Base-by-base conservation (phyloP, 2,329 filamentous ascomycete species). In the Fusarium staphyleae region DNA sequence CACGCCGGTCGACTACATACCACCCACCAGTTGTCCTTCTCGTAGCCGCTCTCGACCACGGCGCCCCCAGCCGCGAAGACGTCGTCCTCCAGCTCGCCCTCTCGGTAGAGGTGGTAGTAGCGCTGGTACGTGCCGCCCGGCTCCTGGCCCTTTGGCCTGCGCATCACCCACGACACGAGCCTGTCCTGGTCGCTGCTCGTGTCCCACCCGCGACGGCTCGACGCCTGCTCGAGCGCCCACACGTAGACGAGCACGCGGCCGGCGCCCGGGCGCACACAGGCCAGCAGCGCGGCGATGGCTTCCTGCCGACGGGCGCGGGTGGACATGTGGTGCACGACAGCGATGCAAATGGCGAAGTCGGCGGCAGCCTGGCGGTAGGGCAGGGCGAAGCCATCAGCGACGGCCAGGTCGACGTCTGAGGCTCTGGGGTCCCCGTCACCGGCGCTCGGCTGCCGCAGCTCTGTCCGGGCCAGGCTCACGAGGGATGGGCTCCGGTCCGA, bases 1-100 rank as follows among this genome's bases (percentile, higher is more conserved):
- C 52, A 67, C 50, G 56, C 50, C 51, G 60, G 60, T 43, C 66
- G 66, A 45, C 67, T 71, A 62, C 74, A 76, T 70, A 96, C 87
- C 47, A 87, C 91, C 93, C 93, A 99, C 95, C 95, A 98, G 76
- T 99, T 99, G 71, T 98, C 95, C 77, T 87, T 93, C 71, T 99
- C 95, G 74, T 98, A 99, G 28, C 95, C 95, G 54, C 85, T 86
- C 62, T 90, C 87, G 18, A 95, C 67, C 12, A 97, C 85, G 41
- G 75, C 76, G 7, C 93, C 95, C 14, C 92, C 92, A 15, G 88
- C 93, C 13, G 82, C 80, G 43, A 74, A 72, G 51, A 96, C 83
- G 70, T 97, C 90, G 35, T 85, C 81, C 70, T 97, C 92, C 52
- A 99, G 78, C 77, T 99, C 95, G 13, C 90, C 90, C 70, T 90